Conservation (phyloP, 495 filamentous ascomycete species). For the Penicillium dipodomyicola region DNA sequence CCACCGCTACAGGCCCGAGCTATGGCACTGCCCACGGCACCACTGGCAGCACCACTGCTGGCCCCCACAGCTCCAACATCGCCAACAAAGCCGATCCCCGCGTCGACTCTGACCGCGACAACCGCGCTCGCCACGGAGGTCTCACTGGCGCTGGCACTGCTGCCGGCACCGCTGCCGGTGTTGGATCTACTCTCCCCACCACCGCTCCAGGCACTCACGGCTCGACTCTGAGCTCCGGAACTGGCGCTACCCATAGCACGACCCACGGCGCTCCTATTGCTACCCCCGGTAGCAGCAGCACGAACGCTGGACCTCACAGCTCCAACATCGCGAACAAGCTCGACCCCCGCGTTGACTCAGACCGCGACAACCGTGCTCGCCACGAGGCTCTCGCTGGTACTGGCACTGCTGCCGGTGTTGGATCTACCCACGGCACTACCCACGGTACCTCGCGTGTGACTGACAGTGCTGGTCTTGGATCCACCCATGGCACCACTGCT, state of each 20-base stretch:
- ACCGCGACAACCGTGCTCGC: slow-evolving; percentile 2
- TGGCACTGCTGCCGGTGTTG: neutral
- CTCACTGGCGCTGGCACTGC: neutral
- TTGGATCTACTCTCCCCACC: neutral
- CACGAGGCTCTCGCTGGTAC: neutral
- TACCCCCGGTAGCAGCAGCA: neutral
- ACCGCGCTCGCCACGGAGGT: neutral
- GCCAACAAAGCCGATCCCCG: slow-evolving; percentile 10
- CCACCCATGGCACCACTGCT: neutral
- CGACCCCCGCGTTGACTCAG: slow-evolving; percentile 12
- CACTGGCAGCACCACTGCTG: neutral
- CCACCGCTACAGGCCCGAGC: neutral
- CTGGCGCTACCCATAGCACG: neutral
- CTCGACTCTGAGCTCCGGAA: neutral
- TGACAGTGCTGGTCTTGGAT: neutral
- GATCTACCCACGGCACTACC: neutral
- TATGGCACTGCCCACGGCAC: too few species aligned
- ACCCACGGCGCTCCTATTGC: neutral
- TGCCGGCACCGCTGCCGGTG: neutral
- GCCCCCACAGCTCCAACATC: slow-evolving; percentile 5
- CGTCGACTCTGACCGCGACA: slow-evolving; percentile 10
- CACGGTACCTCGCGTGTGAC: too few species aligned
- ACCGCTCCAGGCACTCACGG: slow-evolving; percentile 1
- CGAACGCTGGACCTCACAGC: neutral
- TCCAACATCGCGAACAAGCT: slow-evolving; percentile 10